These are phyloP conservation scores for Fusarium napiforme DNA, from an alignment of 2,329 filamentous ascomycete species.

Conservation along the genomic window DNA sequence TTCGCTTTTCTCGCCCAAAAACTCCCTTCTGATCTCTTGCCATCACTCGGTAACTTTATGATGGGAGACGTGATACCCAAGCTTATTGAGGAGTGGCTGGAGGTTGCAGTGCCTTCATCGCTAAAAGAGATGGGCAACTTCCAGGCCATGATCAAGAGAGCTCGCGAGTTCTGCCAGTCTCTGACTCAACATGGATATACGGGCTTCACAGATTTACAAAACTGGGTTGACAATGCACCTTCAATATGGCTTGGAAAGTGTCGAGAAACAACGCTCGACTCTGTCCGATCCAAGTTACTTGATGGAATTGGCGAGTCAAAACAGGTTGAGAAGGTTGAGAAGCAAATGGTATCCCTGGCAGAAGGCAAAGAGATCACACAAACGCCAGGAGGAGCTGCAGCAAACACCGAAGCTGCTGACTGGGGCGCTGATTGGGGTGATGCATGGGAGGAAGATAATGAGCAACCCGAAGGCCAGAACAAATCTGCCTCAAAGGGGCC, in stretches of 20 bases:
- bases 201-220: conserved; percentile 70
- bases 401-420: conserved; percentile 63
- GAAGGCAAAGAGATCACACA: conserved; percentile 72
- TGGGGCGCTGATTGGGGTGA: conserved; percentile 84
- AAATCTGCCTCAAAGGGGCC: conserved; percentile 25
- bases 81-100: conserved; percentile 79
- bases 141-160: conserved; percentile 73
- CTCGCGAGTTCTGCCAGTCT: conserved; percentile 71
- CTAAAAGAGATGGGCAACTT: conserved; percentile 78
- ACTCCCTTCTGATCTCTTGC: conserved; percentile 65
- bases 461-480: conserved; percentile 48
- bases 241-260: conserved; percentile 88
- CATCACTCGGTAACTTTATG: conserved; percentile 73
- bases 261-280: conserved; percentile 80
- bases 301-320: conserved; percentile 73
- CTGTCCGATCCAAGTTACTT: conserved; percentile 75
- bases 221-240: conserved; percentile 85
- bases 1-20: conserved; percentile 63
- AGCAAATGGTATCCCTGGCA: conserved; percentile 75
- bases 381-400: conserved; percentile 62
- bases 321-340: conserved; percentile 85
- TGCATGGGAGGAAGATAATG: conserved; percentile 80
- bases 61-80: conserved; percentile 75
- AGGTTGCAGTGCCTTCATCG: conserved; percentile 78
- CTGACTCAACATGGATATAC: conserved; percentile 73